These are phyloP conservation scores for Stachybotrys echinatus DNA, from an alignment of 2,329 filamentous ascomycete genomes.

Conservation along the genomic window DNA sequence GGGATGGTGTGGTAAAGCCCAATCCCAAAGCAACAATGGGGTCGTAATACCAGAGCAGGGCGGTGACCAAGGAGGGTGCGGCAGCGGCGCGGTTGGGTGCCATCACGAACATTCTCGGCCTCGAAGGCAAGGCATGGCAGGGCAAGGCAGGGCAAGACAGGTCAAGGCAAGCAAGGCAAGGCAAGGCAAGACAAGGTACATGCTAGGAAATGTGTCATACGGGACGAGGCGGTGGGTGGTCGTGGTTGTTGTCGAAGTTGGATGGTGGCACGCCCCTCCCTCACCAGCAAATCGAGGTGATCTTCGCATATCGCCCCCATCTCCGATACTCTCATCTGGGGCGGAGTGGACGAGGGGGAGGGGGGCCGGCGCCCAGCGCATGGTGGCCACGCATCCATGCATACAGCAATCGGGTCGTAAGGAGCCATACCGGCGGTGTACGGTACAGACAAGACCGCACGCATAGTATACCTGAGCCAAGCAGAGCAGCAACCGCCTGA, in stretches of 20 bases:
- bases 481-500: neutral
- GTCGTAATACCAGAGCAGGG: neutral
- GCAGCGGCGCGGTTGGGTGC: neutral
- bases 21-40: too few relatives aligned
- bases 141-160: neutral
- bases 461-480: neutral
- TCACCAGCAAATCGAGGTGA: conserved; percentile 2
- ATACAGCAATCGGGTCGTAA: neutral
- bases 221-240: neutral
- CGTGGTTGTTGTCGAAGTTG: neutral
- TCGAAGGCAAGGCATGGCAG: neutral
- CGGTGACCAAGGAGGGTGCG: too few relatives aligned
- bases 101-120: neutral
- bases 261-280: neutral
- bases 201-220: neutral
- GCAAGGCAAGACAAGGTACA: neutral
- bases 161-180: neutral
- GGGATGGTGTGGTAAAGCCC: too few relatives aligned
- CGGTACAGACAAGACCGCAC: neutral
- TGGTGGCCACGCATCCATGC: neutral
- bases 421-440: neutral
- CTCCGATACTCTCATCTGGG: neutral
- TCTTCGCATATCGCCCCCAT: conserved; percentile 1
- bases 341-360: neutral
- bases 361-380: neutral